Evolutionary conservation across 2,329 filamentous ascomycete species (phyloP), one percentile per base, ranked within the genome.

Genomic region (Sporothrix brasiliensis): DNA sequence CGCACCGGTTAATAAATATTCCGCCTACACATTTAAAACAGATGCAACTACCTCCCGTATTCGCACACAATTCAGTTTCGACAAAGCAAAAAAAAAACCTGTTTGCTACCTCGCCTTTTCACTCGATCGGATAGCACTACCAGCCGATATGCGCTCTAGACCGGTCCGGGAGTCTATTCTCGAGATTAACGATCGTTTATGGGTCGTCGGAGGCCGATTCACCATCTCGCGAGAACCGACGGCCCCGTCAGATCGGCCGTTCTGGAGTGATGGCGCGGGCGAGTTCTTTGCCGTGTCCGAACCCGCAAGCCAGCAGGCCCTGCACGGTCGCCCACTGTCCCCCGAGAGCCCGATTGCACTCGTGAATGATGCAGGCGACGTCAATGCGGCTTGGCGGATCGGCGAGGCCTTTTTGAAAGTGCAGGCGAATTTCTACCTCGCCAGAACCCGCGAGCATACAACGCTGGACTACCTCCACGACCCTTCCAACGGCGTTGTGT

Each of bases 401-500:
- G 54, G 54, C 54, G 54, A 58, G 30, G 54, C 54, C 16, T 58
- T 10, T 39, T 39, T 58, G 10, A 58, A 58, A n/a, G 27, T 58
- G 30, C 30, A 58, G 10, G 1, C 19, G 4, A 39, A 34, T 11
- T 58, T 39, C 7, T 39, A 6, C 9, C 30, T 16, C 27, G 19
- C 54, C 16, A 58, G 54, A 39, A 58, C 54, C 27, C 27, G 54
- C 27, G 54, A 58, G 11, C 30, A 58, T 39, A 58, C 30, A 58
- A 58, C 54, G 7, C 54, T 58, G 16, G 6, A 58, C 27, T 58
- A 58, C 30, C n/a, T 39, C 27, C 14, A 39, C 10, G 7, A 58
- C 30, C 54, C 54, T 34, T 58, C 27, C 16, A 58, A 58, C n/a
- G 30, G 30, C 30, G 7, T n/a, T n/a, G 16, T 2, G 30, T 16